Conservation (phyloP, 345 rosid genomes). For the Eucalyptus regnans region DNA sequence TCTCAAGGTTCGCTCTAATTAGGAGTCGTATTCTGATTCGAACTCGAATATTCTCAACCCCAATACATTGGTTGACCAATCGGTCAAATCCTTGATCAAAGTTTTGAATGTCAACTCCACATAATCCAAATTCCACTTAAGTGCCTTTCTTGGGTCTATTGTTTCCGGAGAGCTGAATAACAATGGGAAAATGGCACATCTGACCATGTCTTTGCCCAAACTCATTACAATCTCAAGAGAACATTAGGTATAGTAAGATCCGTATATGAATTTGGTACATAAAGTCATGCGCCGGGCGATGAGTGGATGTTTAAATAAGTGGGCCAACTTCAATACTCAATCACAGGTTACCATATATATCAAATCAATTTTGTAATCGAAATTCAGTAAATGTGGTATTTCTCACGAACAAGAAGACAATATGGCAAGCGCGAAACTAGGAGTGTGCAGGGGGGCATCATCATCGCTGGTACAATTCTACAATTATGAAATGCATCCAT, state of each 20-base stretch:
- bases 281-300: background rate
- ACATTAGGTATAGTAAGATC: background rate
- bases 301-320: no score
- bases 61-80: background rate
- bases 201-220: background rate
- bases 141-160: background rate
- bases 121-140: background rate
- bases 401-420: background rate
- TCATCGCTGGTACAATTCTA: background rate
- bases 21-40: background rate
- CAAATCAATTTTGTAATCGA: background rate
- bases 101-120: background rate
- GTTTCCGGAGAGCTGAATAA: background rate
- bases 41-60: background rate
- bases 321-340: background rate
- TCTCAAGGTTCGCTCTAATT: background rate
- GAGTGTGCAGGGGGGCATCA: background rate
- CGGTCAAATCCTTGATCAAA: background rate
- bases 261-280: background rate
- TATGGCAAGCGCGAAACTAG: background rate
- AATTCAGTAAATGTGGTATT: background rate
- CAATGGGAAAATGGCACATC: background rate
- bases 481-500: background rate
- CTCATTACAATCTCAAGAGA: background rate
- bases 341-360: background rate